Base-by-base conservation (phyloP, 257 asterid genomes). In the Henckelia pumila region DNA sequence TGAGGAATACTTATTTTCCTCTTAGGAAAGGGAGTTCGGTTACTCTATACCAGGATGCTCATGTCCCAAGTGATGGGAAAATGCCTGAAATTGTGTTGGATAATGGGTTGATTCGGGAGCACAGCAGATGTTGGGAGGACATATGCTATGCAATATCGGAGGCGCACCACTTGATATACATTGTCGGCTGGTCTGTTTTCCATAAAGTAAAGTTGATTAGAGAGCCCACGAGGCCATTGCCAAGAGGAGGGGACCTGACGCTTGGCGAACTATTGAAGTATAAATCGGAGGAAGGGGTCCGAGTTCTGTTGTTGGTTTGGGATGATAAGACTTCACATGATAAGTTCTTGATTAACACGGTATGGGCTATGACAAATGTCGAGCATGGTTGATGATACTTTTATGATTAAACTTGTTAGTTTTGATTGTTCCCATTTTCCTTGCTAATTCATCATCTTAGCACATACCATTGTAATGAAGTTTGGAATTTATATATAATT, bases 1-100 rank as follows among this genome's bases (percentile, higher is more conserved):
- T 85, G 33, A 64, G 64, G 30, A 77, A 75, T 26, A 82, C 84
- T 35, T 85, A 85, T 59, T 85, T 85, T 78, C 91, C 91, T 0
- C 26, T 82, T 11, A 68, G 88, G 7, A 85, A 71, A 57, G 86
- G 91, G n/a, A 79, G 88, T 6, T 67, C 64, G 20, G 83, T 85
- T 60, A 82, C 83, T 1, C 86, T 85, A 1, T 85, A 85, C 20
- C 91, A 85, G 56, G 91, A 85, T 47, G 91, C 91, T 23, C 91
- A 82, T 62, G 67, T 76, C 37, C 73, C 72, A 13, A 13, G 6
- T 22, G 84, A 80, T 2, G 84, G 68, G 8, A 69, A 73, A 76
- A 65, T 85, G 16, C 88, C 91, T 30, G 82, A 74, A 21, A 75
- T 85, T 8, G 61, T 13, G 32, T 20, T 85, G 20, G 91, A 85